Evolutionary conservation across 768 basidiomycete species (phyloP).

Genomic region (Lactarius trivialis): DNA sequence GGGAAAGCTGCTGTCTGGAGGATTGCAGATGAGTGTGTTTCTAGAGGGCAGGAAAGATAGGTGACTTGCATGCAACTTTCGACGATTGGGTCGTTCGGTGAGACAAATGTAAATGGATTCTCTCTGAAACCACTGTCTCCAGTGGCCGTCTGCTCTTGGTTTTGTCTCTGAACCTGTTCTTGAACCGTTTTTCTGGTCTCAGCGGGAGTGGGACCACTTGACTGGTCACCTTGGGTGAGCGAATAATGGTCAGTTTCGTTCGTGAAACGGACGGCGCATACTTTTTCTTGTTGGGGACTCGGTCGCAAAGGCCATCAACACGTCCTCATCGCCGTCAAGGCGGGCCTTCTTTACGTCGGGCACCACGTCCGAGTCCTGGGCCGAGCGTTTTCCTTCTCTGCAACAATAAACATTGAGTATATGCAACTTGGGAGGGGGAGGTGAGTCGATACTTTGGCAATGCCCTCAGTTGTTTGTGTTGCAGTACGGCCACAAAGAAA

Average conservation of each 20-base stretch:
- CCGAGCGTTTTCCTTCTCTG: slow-evolving; percentile 45
- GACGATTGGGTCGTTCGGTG: slow-evolving; percentile 63
- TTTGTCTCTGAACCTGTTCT: slow-evolving; percentile 23
- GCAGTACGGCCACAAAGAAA: slow-evolving; percentile 91
- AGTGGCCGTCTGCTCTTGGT: slow-evolving; percentile 23
- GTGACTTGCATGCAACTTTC: slow-evolving; percentile 63
- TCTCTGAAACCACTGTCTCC: slow-evolving; percentile 51
- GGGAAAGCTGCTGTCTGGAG: slow-evolving; percentile 64
- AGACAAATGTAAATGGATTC: slow-evolving; percentile 82
- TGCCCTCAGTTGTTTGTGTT: slow-evolving; percentile 36
- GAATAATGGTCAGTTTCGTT: neutral
- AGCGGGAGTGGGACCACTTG: neutral
- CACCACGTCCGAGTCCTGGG: slow-evolving; percentile 40
- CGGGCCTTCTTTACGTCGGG: slow-evolving; percentile 48
- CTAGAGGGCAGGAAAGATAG: neutral
- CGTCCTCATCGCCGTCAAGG: slow-evolving; percentile 31
- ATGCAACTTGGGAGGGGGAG: neutral
- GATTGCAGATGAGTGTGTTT: neutral
- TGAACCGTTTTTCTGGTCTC: slow-evolving; percentile 4
- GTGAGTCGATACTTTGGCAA: slow-evolving; percentile 4
- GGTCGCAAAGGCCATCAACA: slow-evolving; percentile 4
- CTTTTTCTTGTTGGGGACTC: slow-evolving; percentile 2
- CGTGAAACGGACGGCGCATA: neutral
- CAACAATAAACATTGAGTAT: neutral
- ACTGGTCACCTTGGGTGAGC: neutral